Evolutionary conservation across 73 alveolate species (phyloP), one percentile per base, ranked within the genome.

Genomic region (Effrenium voratum): DNA sequence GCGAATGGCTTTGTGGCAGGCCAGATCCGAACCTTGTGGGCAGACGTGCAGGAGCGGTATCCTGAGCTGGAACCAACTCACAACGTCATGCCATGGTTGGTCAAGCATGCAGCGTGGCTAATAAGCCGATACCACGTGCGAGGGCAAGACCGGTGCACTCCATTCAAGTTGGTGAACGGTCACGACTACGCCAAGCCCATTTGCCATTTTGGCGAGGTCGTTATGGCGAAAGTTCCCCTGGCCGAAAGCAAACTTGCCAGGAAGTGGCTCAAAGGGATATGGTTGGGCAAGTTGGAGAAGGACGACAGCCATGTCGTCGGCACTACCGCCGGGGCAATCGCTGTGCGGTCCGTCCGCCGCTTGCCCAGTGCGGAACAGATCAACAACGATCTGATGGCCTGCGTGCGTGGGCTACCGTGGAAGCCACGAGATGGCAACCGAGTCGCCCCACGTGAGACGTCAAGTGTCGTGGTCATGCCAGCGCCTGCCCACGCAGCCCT

Each of bases 221-320:
- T 68, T 22, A 1, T 68, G 45, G 80, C 44, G n/a, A 68, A 68
- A 50, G 12, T 38, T 50, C 84, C 84, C n/a, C n/a, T 40, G 50
- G n/a, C 84, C 19, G 36, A 73, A 12, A 38, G 50, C 84, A 73
- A 73, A 38, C 55, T 40, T 19, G 32, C 16, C 46, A 12, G 84
- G 38, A 41, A 66, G 66, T 77, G 88, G 88, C 45, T 77, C 43
- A 77, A 77, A 77, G 88, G 88, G 10, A 24, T 77, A 6, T 77
- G 88, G 88, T 26, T 22, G 41, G 88, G 88, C 38, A 77, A 77
- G 66, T 36, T 77, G 41, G 88, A 77, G 38, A 13, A 66, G 41
- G 88, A 77, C 43, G 88, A 44, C 66, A 22, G 45, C 44, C 60
- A 77, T 30, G 43, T 77, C 30, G 24, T 77, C 24, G 59, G 40